Base-by-base conservation (phyloP, 305 asterid species). In the Rubia occidens region DNA sequence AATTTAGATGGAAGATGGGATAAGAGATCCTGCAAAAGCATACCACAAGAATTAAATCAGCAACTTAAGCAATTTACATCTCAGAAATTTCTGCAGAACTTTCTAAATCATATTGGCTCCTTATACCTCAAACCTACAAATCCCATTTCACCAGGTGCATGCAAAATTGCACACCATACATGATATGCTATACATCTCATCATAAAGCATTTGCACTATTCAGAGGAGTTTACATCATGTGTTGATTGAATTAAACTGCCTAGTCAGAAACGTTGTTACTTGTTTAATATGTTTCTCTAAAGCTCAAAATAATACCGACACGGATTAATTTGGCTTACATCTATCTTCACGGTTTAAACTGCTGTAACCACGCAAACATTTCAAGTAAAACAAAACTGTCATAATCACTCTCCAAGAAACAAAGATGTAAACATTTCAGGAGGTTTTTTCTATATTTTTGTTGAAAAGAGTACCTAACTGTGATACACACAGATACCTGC, bases 1-100 rank as follows among this genome's bases (percentile, higher is more conserved):
- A 76, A 93, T 79, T 93, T 93, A 75, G 51, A 78, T 35, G 96
- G 96, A 75, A 87, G 89, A 75, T 88, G 94, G n/a, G 88, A 81
- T 75, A 93, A 67, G 70, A 90, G 77, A 10, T 78, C 96, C 98
- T 93, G 97, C 84, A 80, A 69, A 80, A 35, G 68, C 76, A 81
- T 78, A 29, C 71, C 17, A 55, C 51, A 43, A 26, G 43, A 29
- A 17, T 63, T 21, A 49, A 47, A 20, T 32, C 17, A 14, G 51
- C 58, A 67, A 15, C 56, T 67, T 32, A 9, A 64, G 45, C 18
- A 63, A 44, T 60, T 24, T 3, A 58, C 53, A 55, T 15, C 2
- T 26, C 67, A 37, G 49, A 65, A 40, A 60, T 35, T 15, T 67
- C 29, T 29, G 53, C 47, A 39, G 24, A 4, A 61, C 42, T 32